A percentile compares a stretch with the other conserved stretches of the same genome.
Conservation (phyloP, 2,329 filamentous ascomycete species). For the Pseudogymnoascus sp. region DNA sequence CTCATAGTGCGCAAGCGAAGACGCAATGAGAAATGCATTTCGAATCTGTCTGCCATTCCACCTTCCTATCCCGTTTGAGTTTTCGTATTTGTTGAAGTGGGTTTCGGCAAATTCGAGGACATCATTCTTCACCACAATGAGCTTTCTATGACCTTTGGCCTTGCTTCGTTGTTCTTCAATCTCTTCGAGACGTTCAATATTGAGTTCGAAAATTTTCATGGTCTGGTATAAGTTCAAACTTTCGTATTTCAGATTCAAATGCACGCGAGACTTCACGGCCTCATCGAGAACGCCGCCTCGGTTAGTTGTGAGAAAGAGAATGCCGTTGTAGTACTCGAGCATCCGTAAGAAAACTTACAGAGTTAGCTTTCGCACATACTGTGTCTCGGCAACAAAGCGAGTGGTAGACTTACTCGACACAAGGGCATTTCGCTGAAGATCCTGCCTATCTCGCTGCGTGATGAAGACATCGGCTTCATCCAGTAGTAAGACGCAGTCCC, state of each 20-base stretch:
- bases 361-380: background rate
- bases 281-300: slow-evolving; percentile 23
- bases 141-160: too few species aligned
- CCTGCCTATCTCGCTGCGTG: slow-evolving; percentile 21
- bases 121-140: too few species aligned
- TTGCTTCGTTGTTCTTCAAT: slow-evolving; percentile 3
- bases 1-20: slow-evolving; percentile 24
- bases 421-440: slow-evolving; percentile 34
- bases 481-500: slow-evolving; percentile 63
- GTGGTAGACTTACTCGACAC: slow-evolving; percentile 19
- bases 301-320: slow-evolving; percentile 31
- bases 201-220: slow-evolving; percentile 13
- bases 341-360: slow-evolving; percentile 30
- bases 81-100: background rate
- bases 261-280: slow-evolving; percentile 25
- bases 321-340: slow-evolving; percentile 30
- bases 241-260: slow-evolving; percentile 19
- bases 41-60: slow-evolving; percentile 29
- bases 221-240: slow-evolving; percentile 19
- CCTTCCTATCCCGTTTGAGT: background rate
- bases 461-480: slow-evolving; percentile 61
- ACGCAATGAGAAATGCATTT: slow-evolving; percentile 27
- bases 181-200: slow-evolving; percentile 6
- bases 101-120: too few species aligned
- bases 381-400: background rate